Base-by-base conservation (phyloP, 768 basidiomycete genomes). In the Chalciporus sphaerocephalus region DNA sequence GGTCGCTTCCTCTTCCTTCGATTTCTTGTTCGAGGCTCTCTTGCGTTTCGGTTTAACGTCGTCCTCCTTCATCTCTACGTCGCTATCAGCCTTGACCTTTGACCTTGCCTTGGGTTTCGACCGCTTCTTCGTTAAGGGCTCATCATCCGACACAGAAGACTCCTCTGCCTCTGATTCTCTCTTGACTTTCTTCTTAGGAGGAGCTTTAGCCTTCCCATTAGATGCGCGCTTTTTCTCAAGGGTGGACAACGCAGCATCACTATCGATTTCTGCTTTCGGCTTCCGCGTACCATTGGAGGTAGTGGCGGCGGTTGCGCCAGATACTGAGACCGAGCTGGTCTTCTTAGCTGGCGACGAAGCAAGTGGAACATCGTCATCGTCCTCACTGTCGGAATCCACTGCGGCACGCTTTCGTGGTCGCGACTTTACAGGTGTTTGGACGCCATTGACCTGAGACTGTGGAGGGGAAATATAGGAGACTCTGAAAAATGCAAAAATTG, bases 341-440 rank as follows among this genome's bases (percentile, higher is more conserved):
- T 67, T 68, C 66, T 87, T 88, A 4, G 69, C 73, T 16, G 85
- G 85, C 30, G 87, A 86, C 21, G 85, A 84, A 39, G 85, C 81
- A 30, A 87, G 74, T 42, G 85, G 85, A 15, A 70, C 71, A 44
- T 88, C 85, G 52, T 89, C 84, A 5, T 60, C 65, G 37, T 87
- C 85, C 49, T 81, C 84, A 22, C 81, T 85, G 40, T 81, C 76
- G 47, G 60, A 72, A 13, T 70, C 71, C 48, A 74, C 73, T 21
- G 68, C 61, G 20, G 71, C 84, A 59, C 83, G 79, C 68, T 89
- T 90, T 49, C 62, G 53, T 17, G 48, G 60, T 44, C 50, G 59
- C 34, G 65, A 53, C 46, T 55, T 66, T 15, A 36, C 37, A 44
- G 55, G 65, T 50, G 63, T 52, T 62, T 78, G 76, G 22, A 73